A percentile compares a stretch with the other conserved stretches of the same genome.
phyloP scores from a whole-genome alignment of 768 basidiomycete genomes.

The Sistotremastrum suecicum region DNA sequence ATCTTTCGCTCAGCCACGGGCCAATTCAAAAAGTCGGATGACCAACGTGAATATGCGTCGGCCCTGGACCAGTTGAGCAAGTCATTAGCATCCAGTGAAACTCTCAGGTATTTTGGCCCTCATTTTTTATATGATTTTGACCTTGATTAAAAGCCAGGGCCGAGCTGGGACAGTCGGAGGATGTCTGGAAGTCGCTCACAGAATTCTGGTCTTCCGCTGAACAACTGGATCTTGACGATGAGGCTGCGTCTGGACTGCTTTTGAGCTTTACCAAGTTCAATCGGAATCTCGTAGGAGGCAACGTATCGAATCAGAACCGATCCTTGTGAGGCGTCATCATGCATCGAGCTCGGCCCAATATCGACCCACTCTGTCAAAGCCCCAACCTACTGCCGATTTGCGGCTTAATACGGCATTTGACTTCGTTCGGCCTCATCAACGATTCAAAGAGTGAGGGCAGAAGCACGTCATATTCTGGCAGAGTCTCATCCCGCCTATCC shows the following conservation, averaged over 20 bases:
- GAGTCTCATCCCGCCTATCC: constrained; percentile 5
- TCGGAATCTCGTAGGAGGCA: constrained; percentile 70
- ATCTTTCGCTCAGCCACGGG: too few relatives aligned
- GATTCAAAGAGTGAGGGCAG: constrained; percentile 37
- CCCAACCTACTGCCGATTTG: constrained; percentile 60
- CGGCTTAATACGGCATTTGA: constrained; percentile 53
- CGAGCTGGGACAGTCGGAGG: constrained; percentile 14
- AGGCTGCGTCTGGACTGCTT: constrained; percentile 12
- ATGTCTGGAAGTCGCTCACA: too few relatives aligned
- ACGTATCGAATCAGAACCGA: constrained; percentile 51
- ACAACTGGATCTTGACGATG: neutral
- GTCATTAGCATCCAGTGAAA: too few relatives aligned
- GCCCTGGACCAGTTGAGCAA: too few relatives aligned
- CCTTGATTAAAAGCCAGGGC: constrained; percentile 14
- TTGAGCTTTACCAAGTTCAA: constrained; percentile 59
- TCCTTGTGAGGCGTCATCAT: constrained; percentile 46
- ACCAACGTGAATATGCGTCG: too few relatives aligned
- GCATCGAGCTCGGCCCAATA: neutral
- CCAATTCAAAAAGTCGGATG: too few relatives aligned
- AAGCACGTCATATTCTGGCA: neutral
- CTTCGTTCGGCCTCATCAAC: constrained; percentile 60
- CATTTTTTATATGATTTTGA: neutral
- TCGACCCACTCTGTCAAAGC: constrained; percentile 21
- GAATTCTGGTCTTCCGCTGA: too few relatives aligned
- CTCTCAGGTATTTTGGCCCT: too few relatives aligned